A percentile compares a stretch with the other conserved stretches of the same genome.
phyloP scores from a whole-genome alignment of 2,329 filamentous ascomycete species.

The Colletotrichum liriopes region DNA sequence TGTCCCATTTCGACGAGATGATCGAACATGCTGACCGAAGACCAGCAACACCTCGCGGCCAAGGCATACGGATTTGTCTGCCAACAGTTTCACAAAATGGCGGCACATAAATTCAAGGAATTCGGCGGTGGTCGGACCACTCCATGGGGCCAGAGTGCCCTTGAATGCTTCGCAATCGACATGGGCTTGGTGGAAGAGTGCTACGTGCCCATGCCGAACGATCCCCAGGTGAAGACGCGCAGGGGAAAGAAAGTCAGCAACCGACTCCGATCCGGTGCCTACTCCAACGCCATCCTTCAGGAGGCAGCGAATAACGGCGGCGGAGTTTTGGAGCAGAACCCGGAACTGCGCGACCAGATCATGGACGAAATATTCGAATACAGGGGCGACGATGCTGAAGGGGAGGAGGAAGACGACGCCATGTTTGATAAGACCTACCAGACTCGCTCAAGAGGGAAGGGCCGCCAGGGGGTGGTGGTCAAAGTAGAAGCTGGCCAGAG shows the following conservation, averaged over 20 bases:
- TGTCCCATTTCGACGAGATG: background rate
- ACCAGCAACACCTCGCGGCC: background rate
- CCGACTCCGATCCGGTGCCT: conserved; percentile 38
- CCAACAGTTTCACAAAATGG: conserved; percentile 52
- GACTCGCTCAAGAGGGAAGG: background rate
- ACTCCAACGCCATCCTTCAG: conserved; percentile 24
- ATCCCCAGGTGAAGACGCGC: conserved; percentile 55
- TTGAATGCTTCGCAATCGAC: conserved; percentile 66
- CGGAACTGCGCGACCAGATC: conserved; percentile 41
- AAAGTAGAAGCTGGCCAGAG: background rate
- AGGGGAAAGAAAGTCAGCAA: conserved; percentile 60
- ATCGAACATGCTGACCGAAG: background rate
- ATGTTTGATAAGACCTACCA: background rate
- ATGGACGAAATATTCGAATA: conserved; percentile 44
- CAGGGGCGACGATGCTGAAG: conserved; percentile 31
- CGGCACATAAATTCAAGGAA: conserved; percentile 64
- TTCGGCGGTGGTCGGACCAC: conserved; percentile 64
- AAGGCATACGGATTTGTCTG: conserved; percentile 14
- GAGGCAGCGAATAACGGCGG: conserved; percentile 41
- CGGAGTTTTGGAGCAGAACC: conserved; percentile 31
- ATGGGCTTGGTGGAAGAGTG: conserved; percentile 62
- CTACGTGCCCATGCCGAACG: conserved; percentile 50
- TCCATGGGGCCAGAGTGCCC: conserved; percentile 65
- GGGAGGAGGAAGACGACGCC: conserved; percentile 37
- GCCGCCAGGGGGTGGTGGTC: background rate